These are phyloP conservation scores for Zygosaccharomyces sapae DNA, from an alignment of 1,139 yeast species.

Conservation along the genomic window DNA sequence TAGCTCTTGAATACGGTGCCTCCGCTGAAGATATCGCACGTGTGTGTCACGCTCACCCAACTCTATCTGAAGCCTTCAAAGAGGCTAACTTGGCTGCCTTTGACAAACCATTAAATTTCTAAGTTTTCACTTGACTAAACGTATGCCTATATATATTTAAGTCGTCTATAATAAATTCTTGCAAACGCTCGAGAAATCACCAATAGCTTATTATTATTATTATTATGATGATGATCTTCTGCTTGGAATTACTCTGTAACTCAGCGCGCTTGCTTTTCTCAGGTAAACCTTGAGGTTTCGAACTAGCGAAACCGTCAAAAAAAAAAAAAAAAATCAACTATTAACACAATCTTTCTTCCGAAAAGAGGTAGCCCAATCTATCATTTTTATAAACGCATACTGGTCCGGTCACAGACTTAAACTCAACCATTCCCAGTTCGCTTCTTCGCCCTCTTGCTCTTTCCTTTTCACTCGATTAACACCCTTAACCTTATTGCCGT, in stretches of 20 bases:
- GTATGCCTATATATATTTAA: constrained; percentile 7
- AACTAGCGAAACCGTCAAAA: background rate
- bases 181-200: background rate
- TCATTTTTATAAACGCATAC: too few species aligned
- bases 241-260: background rate
- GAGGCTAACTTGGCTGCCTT: constrained; percentile 95
- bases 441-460: constrained; percentile 3
- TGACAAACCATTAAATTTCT: constrained; percentile 84
- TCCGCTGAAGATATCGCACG: constrained; percentile 96
- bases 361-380: background rate
- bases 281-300: background rate
- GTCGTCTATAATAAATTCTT: constrained; percentile 3
- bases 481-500: constrained; percentile 6
- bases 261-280: background rate
- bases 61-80: constrained; percentile 95
- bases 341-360: background rate
- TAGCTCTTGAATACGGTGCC: constrained; percentile 98
- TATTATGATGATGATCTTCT: background rate
- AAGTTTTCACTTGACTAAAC: constrained; percentile 24
- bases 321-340: background rate
- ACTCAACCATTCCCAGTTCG: constrained; percentile 19
- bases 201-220: background rate
- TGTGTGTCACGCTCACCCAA: constrained; percentile 98
- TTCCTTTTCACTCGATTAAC: constrained; percentile 9
- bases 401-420: constrained; percentile 14